Conservation (phyloP, 345 rosid genomes). For the Linum trigynum region DNA sequence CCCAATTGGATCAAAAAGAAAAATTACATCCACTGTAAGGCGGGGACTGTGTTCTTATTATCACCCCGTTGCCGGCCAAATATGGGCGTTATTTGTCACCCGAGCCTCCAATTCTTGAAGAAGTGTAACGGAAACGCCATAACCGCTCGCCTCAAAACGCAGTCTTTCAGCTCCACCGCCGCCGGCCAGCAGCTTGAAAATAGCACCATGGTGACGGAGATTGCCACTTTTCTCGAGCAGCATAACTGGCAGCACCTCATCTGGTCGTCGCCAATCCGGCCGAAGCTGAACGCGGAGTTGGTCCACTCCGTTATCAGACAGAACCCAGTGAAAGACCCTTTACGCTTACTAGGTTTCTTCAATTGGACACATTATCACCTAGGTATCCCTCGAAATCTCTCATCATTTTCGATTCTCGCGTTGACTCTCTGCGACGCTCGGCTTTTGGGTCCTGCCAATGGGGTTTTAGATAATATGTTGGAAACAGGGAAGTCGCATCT, state of each 20-base stretch:
- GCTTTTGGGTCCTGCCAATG: constrained; percentile 31
- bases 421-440: constrained; percentile 38
- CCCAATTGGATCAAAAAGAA: too few species aligned
- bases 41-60: too few species aligned
- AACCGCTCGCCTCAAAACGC: background rate
- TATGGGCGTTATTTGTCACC: background rate
- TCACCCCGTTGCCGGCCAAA: too few species aligned
- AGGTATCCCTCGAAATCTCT: constrained; percentile 32
- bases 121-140: background rate
- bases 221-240: constrained; percentile 34
- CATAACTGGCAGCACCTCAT: constrained; percentile 43
- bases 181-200: background rate
- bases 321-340: constrained; percentile 38
- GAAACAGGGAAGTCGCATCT: constrained; percentile 24
- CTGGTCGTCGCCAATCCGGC: constrained; percentile 26
- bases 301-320: constrained; percentile 49
- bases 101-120: background rate
- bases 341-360: constrained; percentile 52
- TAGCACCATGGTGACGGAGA: constrained; percentile 23
- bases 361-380: constrained; percentile 36
- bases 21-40: too few species aligned
- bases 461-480: constrained; percentile 38
- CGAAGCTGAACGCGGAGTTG: constrained; percentile 44
- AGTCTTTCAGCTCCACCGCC: background rate
- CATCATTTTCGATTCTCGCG: constrained; percentile 49